Base-by-base conservation (phyloP, 2,329 filamentous ascomycete species). In the Herpotrichia juniperi region DNA sequence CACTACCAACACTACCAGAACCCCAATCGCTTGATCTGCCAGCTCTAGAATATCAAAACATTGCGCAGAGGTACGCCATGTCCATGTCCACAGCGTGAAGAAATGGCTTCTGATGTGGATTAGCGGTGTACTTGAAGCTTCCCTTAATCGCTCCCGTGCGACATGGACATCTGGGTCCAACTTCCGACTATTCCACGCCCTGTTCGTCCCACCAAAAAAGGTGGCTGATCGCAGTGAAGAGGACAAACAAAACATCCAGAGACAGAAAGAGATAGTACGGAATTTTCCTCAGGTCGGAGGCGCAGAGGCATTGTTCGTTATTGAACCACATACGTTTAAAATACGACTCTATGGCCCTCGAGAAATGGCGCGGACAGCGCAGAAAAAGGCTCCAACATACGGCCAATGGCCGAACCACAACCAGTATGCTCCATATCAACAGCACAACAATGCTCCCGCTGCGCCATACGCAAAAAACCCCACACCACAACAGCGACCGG, bases 321-420 rank as follows among this genome's bases (percentile, higher is more conserved):
- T 93, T 53, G 90, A 93, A 71, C 91, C 91, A 39, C 89, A 94
- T 67, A 83, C 89, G 37, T 85, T 94, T 61, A 88, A 92, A 59
- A 89, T 89, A 50, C 59, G 62, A 25, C 64, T 73, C 25, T 73
- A 69, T 53, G 70, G 64, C 8, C 67, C 70, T 3, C 57, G 62
- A 1, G 69, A 73, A 53, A 54, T 59, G 16, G 54, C 53, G 25
- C 55, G 66, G 24, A 48, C 61, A 21, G 51, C 54, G 3, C 67
- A 59, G 25, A 71, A 68, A 62, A 73, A 71, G 56, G 45, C 58
- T 16, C 63, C 67, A 2, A 56, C 54, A 10, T 73, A 73, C 43
- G 65, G 67, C 1, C 58, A 68, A 21, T 73, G 70, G 70, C 69
- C 69, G 16, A 71, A 67, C 26, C 69, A 72, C 51, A 65, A 53